Evolutionary conservation across 1,139 yeast genomes (phyloP), one percentile per base, ranked within the genome.

Genomic region (Kodamaea alishanica): DNA sequence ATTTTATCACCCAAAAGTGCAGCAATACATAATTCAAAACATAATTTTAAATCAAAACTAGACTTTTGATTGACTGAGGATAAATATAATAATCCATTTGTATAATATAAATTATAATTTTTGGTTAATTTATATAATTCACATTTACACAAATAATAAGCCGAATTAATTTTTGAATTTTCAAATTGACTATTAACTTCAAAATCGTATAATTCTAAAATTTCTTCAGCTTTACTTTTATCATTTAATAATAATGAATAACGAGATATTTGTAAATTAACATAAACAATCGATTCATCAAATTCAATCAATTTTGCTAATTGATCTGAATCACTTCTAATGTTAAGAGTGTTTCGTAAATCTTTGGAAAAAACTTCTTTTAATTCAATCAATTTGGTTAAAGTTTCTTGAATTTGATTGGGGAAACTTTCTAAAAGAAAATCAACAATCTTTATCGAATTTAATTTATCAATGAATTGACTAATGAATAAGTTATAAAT

Each of bases 1-100:
- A 92, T 86, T 57, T 80, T 82, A 55, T 89, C 96, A 34, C 97
- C 98, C 50, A 92, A 71, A 46, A 92, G 69, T 0, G 97, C 98
- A 32, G 96, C 82, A 38, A 89, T 74, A 44, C 95, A 77, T 52
- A 92, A 74, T 50, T 92, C 95, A 54, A 82, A 81, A 23, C 96
- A 92, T 41, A 88, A 70, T 26, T 48, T 45, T 25, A 43, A 40
- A 5, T 35, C 41, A 7, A 40, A 46, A 1, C 34, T 8, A 38
- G 48, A 40, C 33, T 37, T 44, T 48, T 66, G 75, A 40, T 81
- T 83, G 32, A 74, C 63, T 20, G 72, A 58, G 6, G 79, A 65
- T 50, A 84, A 67, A 47, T 74, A 79, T 42, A 65, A 67, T 52
- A 73, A 61, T 30, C 75, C 73, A 46, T 79, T 78, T 50, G 84